Percentiles rank a stretch among this genome's conserved stretches.
These are phyloP conservation scores for Aspergillus funiculosus DNA, from an alignment of 495 filamentous ascomycete genomes.

Conservation along the genomic window DNA sequence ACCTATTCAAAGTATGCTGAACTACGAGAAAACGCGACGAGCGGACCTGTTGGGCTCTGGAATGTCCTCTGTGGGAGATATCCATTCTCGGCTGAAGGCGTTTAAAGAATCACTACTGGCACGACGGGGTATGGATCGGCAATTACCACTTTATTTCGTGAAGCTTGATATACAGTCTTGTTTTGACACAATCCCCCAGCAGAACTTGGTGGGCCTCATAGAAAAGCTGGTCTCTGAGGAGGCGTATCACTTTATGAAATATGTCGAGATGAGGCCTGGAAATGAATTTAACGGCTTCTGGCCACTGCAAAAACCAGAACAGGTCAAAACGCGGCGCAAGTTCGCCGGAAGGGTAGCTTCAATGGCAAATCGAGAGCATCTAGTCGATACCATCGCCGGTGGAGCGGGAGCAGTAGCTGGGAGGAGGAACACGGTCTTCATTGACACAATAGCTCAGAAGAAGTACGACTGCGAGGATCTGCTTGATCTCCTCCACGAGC, in stretches of 20 bases:
- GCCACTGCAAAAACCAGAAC: slow-evolving; percentile 9
- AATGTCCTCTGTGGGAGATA: slow-evolving; percentile 73
- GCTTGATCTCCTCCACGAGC: slow-evolving; percentile 65
- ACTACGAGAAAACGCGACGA: slow-evolving; percentile 65
- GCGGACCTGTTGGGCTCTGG: slow-evolving; percentile 62
- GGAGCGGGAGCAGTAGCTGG: slow-evolving; percentile 28
- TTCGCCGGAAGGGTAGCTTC: slow-evolving; percentile 58
- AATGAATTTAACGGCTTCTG: slow-evolving; percentile 16
- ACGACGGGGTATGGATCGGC: not conserved
- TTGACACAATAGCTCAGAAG: slow-evolving; percentile 54
- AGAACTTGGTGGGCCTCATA: slow-evolving; percentile 61
- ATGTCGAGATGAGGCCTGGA: slow-evolving; percentile 59
- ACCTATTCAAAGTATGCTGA: slow-evolving; percentile 71
- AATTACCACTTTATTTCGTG: slow-evolving; percentile 62
- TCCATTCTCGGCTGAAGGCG: slow-evolving; percentile 65
- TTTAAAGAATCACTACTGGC: slow-evolving; percentile 49
- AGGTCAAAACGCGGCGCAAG: slow-evolving; percentile 50
- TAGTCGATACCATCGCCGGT: slow-evolving; percentile 50
- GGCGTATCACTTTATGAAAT: slow-evolving; percentile 65
- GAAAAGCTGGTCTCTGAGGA: slow-evolving; percentile 55
- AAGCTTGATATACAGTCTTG: slow-evolving; percentile 90
- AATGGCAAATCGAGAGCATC: slow-evolving; percentile 43
- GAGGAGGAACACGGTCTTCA: slow-evolving; percentile 65
- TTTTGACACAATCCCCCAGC: slow-evolving; percentile 92
- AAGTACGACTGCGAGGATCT: slow-evolving; percentile 51